Conservation (phyloP, 2,329 filamentous ascomycete species). For the Didymellaceae sp. region DNA sequence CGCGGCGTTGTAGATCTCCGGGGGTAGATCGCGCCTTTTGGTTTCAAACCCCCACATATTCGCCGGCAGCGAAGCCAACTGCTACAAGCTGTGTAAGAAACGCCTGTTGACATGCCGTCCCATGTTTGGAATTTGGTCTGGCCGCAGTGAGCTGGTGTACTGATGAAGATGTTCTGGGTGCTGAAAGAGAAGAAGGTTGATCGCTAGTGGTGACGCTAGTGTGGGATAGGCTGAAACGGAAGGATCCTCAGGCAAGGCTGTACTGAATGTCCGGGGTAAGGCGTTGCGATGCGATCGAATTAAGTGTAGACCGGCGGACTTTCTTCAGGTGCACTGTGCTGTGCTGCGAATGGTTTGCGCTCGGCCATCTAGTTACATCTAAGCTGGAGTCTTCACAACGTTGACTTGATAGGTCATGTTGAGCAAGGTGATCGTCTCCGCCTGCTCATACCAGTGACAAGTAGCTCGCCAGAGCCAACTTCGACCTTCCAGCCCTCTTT, state of each 20-base stretch:
- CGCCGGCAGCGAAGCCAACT: slow-evolving; percentile 2
- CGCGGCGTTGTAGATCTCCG: slow-evolving; percentile 12
- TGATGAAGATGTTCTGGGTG: neutral
- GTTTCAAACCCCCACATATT: slow-evolving; percentile 33
- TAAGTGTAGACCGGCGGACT: neutral
- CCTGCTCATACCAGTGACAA: slow-evolving; percentile 67
- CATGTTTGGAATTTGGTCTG: slow-evolving; percentile 1
- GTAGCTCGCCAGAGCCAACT: slow-evolving; percentile 71
- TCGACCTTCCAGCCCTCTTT: slow-evolving; percentile 85
- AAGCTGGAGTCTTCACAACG: no score
- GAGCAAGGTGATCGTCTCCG: slow-evolving; percentile 13
- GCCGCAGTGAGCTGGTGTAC: neutral
- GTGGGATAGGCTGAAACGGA: slow-evolving; percentile 3
- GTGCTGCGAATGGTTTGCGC: no score
- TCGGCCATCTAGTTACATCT: neutral
- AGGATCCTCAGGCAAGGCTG: slow-evolving; percentile 6
- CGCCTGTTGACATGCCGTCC: slow-evolving; percentile 4
- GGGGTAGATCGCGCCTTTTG: slow-evolving; percentile 19
- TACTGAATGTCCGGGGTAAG: neutral
- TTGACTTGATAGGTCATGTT: no score
- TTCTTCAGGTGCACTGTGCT: no score
- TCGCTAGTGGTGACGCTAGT: slow-evolving; percentile 18
- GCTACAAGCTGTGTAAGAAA: slow-evolving; percentile 20
- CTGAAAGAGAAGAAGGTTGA: slow-evolving; percentile 16
- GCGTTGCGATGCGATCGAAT: neutral